These are phyloP conservation scores for Sporothrix phasma DNA, from an alignment of 2,329 filamentous ascomycete genomes.

Conservation along the genomic window DNA sequence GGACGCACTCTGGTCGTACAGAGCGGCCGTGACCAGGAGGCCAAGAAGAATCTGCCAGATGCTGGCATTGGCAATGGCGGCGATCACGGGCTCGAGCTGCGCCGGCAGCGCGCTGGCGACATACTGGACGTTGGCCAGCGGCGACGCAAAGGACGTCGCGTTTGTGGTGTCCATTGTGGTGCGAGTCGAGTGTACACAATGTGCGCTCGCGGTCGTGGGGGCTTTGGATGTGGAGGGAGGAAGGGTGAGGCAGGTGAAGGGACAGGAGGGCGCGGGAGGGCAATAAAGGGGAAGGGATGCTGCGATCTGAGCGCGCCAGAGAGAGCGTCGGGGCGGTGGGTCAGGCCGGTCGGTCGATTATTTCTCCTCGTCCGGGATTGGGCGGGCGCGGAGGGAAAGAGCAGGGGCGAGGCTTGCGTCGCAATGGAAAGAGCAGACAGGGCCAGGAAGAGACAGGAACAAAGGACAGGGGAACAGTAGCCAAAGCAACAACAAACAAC, in stretches of 20 bases:
- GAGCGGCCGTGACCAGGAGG: slow-evolving; percentile 58
- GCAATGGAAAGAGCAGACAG: background rate
- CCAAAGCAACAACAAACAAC: background rate
- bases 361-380: slow-evolving; percentile 12
- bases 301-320: background rate
- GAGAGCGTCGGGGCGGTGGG: background rate
- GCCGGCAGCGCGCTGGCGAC: slow-evolving; percentile 41
- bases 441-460: background rate
- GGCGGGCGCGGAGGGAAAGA: background rate
- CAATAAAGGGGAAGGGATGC: background rate
- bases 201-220: background rate
- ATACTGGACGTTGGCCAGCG: slow-evolving; percentile 49
- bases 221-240: background rate
- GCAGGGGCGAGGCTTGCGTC: background rate
- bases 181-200: background rate
- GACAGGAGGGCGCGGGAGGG: background rate
- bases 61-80: slow-evolving; percentile 47
- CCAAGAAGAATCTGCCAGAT: slow-evolving; percentile 57
- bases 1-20: slow-evolving; percentile 75
- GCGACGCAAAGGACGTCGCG: slow-evolving; percentile 56
- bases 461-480: background rate
- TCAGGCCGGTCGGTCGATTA: slow-evolving; percentile 2
- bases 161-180: slow-evolving; percentile 34
- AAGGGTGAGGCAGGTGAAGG: background rate
- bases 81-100: slow-evolving; percentile 46